Conservation (phyloP, 1,139 yeast species). For the Taiozyma sp. region DNA sequence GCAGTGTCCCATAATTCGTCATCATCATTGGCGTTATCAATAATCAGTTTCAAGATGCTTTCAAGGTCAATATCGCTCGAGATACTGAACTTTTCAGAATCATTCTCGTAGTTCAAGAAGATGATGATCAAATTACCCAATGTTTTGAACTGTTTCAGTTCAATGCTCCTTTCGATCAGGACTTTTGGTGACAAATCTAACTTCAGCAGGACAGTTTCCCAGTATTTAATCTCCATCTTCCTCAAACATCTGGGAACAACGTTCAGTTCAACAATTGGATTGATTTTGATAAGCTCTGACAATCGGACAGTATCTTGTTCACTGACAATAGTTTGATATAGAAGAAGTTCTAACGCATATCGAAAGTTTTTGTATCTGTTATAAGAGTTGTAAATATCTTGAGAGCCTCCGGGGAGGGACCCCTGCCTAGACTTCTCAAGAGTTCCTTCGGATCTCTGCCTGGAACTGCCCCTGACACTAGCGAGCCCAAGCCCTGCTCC, state of each 20-base stretch:
- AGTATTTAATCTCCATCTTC: conserved; percentile 60
- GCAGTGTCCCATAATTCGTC: conserved; percentile 44
- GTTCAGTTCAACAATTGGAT: conserved; percentile 33
- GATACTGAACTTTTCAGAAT: not conserved
- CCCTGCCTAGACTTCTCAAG: too few species aligned
- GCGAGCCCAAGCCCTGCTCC: too few species aligned
- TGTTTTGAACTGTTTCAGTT: conserved; percentile 36
- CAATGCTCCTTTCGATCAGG: conserved; percentile 32
- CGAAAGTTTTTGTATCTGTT: conserved; percentile 40
- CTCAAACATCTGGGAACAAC: conserved; percentile 56
- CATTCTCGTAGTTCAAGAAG: conserved; percentile 34
- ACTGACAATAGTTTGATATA: conserved; percentile 29
- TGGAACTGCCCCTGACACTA: not conserved
- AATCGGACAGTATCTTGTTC: conserved; percentile 14
- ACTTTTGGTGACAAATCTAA: not conserved
- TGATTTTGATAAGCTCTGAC: conserved; percentile 17
- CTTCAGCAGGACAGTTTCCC: conserved; percentile 31
- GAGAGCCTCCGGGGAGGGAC: not conserved
- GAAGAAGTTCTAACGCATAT: conserved; percentile 42
- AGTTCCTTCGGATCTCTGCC: not conserved
- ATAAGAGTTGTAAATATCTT: conserved; percentile 26
- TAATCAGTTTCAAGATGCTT: conserved; percentile 31
- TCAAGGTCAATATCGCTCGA: conserved; percentile 31
- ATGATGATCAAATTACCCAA: conserved; percentile 42
- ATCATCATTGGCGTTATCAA: conserved; percentile 29